Evolutionary conservation across 2,329 filamentous ascomycete species (phyloP).

Genomic region (Epichloe coenophiala): DNA sequence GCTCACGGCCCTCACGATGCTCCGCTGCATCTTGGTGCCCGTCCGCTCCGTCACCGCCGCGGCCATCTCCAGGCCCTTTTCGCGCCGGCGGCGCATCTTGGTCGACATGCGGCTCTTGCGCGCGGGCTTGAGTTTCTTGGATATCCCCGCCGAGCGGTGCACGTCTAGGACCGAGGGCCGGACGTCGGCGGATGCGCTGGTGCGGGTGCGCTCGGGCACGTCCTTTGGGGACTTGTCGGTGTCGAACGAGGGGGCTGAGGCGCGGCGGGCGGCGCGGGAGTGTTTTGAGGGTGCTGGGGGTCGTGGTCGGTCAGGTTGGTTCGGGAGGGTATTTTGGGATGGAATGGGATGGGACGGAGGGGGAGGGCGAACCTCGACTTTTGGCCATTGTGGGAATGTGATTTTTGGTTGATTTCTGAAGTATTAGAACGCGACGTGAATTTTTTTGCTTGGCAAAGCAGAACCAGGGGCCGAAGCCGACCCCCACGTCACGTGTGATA

Average conservation of each 20-base stretch:
- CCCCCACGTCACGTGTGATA: neutral
- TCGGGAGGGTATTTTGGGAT: neutral
- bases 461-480: neutral
- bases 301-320: neutral
- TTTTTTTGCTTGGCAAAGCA: neutral
- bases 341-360: neutral
- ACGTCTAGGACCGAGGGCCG: constrained; percentile 57
- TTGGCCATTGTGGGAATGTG: constrained; percentile 8
- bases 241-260: constrained; percentile 55
- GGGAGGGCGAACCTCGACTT: constrained; percentile 3
- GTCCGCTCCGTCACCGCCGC: constrained; percentile 47
- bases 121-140: constrained; percentile 49
- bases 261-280: constrained; percentile 63
- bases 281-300: constrained; percentile 46
- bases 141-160: constrained; percentile 52
- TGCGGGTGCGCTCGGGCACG: constrained; percentile 19
- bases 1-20: constrained; percentile 32
- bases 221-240: constrained; percentile 59
- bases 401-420: neutral
- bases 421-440: no score
- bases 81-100: constrained; percentile 41
- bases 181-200: constrained; percentile 8
- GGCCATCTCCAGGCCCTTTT: constrained; percentile 44
- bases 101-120: constrained; percentile 41
- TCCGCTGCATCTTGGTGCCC: constrained; percentile 40